Evolutionary conservation across 2,329 filamentous ascomycete species (phyloP).

Genomic region (Pestalotiopsis fici): DNA sequence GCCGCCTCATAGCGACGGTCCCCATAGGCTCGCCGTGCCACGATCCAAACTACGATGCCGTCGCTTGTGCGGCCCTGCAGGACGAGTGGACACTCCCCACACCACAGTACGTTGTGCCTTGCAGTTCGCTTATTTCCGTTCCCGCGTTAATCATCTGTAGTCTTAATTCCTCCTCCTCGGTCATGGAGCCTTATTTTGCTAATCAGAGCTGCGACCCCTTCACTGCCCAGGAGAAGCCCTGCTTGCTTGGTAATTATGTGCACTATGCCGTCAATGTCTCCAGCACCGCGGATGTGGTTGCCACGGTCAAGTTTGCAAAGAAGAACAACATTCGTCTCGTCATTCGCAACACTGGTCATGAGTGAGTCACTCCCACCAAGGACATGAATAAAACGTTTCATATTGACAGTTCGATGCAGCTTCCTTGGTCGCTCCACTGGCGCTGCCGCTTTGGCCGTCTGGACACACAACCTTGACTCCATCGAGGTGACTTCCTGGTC

Average conservation of each 20-base stretch:
- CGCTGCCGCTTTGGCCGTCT: conserved; percentile 28
- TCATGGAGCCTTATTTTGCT: conserved; percentile 39
- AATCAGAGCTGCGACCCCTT: conserved; percentile 42
- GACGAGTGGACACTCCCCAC: conserved; percentile 3
- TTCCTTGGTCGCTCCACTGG: conserved; percentile 29
- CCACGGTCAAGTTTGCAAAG: conserved; percentile 34
- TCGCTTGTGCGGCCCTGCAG: conserved; percentile 8
- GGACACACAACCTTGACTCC: conserved; percentile 31
- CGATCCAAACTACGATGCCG: conserved; percentile 7
- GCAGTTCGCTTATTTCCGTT: neutral
- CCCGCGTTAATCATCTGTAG: neutral
- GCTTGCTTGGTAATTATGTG: conserved; percentile 45
- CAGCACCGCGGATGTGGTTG: conserved; percentile 27
- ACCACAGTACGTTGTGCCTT: conserved; percentile 5
- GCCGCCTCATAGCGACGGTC: conserved; percentile 9
- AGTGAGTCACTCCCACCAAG: conserved; percentile 12
- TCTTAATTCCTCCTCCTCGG: conserved; percentile 23
- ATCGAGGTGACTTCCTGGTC: conserved; percentile 24
- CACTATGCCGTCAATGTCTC: conserved; percentile 37
- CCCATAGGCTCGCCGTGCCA: conserved; percentile 9
- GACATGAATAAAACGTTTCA: too few relatives aligned
- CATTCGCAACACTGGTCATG: conserved; percentile 46
- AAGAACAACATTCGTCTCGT: conserved; percentile 33
- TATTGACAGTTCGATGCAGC: too few relatives aligned
- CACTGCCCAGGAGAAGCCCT: conserved; percentile 37